Base-by-base conservation (phyloP, 2,329 filamentous ascomycete genomes). In the Neonectria neomacrospora region DNA sequence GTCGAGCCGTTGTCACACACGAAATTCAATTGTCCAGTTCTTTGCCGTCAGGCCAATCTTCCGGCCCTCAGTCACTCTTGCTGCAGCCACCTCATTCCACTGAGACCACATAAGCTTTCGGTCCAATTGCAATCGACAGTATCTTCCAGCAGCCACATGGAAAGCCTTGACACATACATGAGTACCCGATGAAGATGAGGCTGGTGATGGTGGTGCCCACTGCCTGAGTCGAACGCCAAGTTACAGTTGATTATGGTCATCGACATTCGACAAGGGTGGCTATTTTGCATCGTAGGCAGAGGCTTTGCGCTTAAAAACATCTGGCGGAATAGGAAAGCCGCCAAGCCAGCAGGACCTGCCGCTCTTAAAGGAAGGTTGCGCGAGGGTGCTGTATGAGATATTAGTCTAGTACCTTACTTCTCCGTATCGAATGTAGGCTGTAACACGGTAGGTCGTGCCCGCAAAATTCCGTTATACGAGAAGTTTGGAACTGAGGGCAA, bases 141-240 rank as follows among this genome's bases (percentile, higher is more conserved):
- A 32, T 32, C 47, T 32, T 50, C n/a, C 47, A 28, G 32, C 6
- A 32, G n/a, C 28, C 47, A 30, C 47, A 50, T 50, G 26, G 28
- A 6, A 50, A 32, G 26, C 18, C 47, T 50, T 50, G 47, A 28
- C 47, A 26, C n/a, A 50, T 50, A 32, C 26, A n/a, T 18, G n/a
- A 47, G 44, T 28, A 23, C 7, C 14, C 7, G 10, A 11, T 20
- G 37, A 9, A 20, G 37, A 41, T 20, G 16, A 8, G 37, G 20
- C 8, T 6, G n/a, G 37, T 6, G 42, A 45, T 20, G 10, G 26
- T 26, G 45, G 45, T 16, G 26, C 7, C 23, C 23, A 47, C 44
- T n/a, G 44, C 23, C 22, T 47, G 22, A 28, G 44, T 47, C 22
- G 5, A 8, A n/a, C 3, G 22, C 22, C 11, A 45, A 16, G 20